These are phyloP conservation scores for Globisporangium alternatum DNA, from an alignment of 352 stramenopile species.

Conservation along the genomic window DNA sequence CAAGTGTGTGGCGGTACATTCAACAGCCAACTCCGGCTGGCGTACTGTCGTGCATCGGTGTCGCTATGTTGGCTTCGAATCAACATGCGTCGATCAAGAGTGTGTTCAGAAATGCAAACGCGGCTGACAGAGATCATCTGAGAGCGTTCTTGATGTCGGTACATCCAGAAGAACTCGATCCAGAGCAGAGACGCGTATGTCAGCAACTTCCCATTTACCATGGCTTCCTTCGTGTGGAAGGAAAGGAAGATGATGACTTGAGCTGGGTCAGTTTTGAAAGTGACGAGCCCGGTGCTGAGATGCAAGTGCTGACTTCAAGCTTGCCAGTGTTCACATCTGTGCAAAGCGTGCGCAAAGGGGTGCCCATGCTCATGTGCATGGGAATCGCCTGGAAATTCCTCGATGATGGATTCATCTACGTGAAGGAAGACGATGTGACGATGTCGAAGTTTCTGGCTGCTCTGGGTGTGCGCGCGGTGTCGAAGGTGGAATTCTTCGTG, in stretches of 20 bases:
- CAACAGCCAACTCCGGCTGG: constrained; percentile 62
- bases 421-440: constrained; percentile 37
- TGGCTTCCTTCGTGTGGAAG: constrained; percentile 23
- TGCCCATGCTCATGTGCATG: constrained; percentile 30
- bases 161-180: constrained; percentile 32
- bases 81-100: constrained; percentile 13
- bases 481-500: constrained; percentile 50
- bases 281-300: constrained; percentile 7
- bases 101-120: constrained; percentile 21
- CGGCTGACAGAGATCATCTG: constrained; percentile 39
- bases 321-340: constrained; percentile 30
- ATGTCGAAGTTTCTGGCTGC: constrained; percentile 27
- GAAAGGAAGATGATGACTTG: constrained; percentile 20
- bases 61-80: constrained; percentile 7
- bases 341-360: constrained; percentile 18
- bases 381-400: constrained; percentile 45
- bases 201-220: constrained; percentile 51
- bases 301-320: constrained; percentile 10
- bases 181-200: constrained; percentile 30
- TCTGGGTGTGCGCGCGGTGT: constrained; percentile 34
- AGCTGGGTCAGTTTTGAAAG: constrained; percentile 20
- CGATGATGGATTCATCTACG: constrained; percentile 46
- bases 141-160: constrained; percentile 42
- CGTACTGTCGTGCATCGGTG: constrained; percentile 44
- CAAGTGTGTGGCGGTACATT: constrained; percentile 69